These are phyloP conservation scores for Eimeria brunetti DNA, from an alignment of 169 alveolate species.

Conservation along the genomic window DNA sequence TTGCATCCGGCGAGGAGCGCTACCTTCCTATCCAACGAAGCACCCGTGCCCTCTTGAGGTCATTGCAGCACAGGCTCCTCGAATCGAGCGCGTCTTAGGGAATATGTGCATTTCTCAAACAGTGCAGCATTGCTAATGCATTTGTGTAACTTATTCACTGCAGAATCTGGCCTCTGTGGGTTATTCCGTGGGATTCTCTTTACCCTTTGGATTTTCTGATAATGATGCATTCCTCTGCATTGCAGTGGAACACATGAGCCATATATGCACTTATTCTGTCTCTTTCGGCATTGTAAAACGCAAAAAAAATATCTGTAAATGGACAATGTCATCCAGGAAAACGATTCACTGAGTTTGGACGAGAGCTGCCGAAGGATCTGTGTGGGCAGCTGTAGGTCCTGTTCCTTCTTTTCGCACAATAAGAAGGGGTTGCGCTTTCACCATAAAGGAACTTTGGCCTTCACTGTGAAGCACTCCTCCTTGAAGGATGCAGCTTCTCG, in stretches of 20 bases:
- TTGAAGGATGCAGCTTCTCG: neutral
- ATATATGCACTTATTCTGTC: neutral
- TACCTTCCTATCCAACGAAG: neutral
- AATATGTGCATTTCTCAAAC: neutral
- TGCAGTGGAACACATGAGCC: neutral
- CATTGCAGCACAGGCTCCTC: neutral
- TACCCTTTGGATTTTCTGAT: neutral
- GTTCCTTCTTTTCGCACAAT: neutral
- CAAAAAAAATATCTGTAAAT: neutral
- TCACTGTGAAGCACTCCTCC: neutral
- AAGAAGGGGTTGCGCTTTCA: neutral
- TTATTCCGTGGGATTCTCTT: neutral
- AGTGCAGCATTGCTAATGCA: neutral
- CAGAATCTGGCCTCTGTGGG: neutral
- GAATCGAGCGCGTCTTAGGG: neutral
- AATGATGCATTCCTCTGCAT: neutral
- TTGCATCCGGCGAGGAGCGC: neutral
- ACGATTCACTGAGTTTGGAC: neutral
- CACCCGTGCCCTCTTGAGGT: neutral
- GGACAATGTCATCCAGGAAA: neutral
- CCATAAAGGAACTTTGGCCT: neutral
- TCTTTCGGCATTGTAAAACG: neutral
- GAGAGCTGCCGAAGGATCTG: neutral
- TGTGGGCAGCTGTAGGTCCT: neutral
- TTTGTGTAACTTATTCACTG: neutral